phyloP scores from a whole-genome alignment of 225 moss, liverwort and hornwort genomes.

The Pseudisothecium myosuroides region DNA sequence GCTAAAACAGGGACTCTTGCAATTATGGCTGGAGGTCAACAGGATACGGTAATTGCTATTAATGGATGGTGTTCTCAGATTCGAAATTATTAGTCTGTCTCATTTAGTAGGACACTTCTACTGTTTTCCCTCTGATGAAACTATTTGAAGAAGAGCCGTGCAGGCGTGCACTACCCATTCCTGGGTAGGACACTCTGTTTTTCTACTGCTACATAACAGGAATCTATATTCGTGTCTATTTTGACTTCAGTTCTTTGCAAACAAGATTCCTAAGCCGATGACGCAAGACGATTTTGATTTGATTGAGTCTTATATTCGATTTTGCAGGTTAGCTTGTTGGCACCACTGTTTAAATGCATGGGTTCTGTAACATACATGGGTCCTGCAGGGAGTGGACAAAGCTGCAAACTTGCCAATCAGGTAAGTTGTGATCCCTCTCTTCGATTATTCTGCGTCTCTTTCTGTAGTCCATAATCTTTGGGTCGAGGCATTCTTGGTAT shows the following conservation, averaged over 20 bases:
- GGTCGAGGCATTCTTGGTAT: neutral
- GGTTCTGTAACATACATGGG: conserved; percentile 70
- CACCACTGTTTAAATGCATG: conserved; percentile 81
- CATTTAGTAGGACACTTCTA: neutral
- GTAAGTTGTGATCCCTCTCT: conserved; percentile 1
- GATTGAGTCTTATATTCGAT: neutral
- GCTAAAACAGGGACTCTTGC: conserved; percentile 84
- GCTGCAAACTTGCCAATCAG: conserved; percentile 96
- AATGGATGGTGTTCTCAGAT: neutral
- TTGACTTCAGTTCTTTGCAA: neutral
- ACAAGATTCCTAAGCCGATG: neutral
- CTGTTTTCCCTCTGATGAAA: neutral
- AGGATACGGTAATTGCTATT: conserved; percentile 42
- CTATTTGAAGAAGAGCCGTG: neutral
- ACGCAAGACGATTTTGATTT: neutral
- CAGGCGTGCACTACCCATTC: neutral
- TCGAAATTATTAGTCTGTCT: neutral
- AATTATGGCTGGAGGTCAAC: conserved; percentile 82
- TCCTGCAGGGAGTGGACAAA: conserved; percentile 79
- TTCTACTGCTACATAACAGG: neutral
- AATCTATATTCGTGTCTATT: neutral
- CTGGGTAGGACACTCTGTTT: too few relatives aligned
- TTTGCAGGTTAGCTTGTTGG: conserved; percentile 47
- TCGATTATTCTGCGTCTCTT: neutral
- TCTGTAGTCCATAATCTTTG: neutral